Percentiles rank a stretch among this genome's conserved stretches.
Conservation (phyloP, 371 early-diverging fungal species). For the Mucor racemosus region DNA sequence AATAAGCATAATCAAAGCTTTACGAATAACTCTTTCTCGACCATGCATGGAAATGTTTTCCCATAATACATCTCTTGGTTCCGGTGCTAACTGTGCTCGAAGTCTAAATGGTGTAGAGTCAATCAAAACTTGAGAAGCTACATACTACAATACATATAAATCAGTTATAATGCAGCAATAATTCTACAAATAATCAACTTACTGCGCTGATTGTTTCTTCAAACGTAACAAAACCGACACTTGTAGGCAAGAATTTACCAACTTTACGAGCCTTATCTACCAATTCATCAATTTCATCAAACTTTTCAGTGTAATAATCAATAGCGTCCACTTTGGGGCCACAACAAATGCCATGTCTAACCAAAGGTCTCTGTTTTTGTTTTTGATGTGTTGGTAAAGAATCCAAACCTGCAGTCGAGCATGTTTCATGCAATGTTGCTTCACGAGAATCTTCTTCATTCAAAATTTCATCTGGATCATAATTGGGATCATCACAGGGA, state of each 20-base stretch:
- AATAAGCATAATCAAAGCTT: slow-evolving; percentile 48
- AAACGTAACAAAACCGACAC: slow-evolving; percentile 83
- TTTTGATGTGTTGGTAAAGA: slow-evolving; percentile 24
- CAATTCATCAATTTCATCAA: slow-evolving; percentile 63
- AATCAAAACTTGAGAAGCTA: slow-evolving; percentile 64
- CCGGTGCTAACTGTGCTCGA: slow-evolving; percentile 72
- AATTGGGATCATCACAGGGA: slow-evolving; percentile 45
- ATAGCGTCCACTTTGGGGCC: slow-evolving; percentile 74
- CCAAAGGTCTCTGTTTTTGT: slow-evolving; percentile 30
- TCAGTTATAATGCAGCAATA: no score
- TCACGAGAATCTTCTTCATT: slow-evolving; percentile 35
- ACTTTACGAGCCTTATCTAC: slow-evolving; percentile 62
- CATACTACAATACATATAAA: slow-evolving; percentile 36
- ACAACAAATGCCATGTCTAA: slow-evolving; percentile 34
- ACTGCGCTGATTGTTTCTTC: slow-evolving; percentile 70
- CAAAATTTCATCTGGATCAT: slow-evolving; percentile 46
- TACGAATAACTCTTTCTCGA: slow-evolving; percentile 52
- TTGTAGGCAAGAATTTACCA: slow-evolving; percentile 62
- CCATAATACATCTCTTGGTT: slow-evolving; percentile 81
- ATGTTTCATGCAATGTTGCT: slow-evolving; percentile 4
- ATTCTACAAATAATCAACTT: slow-evolving; percentile 14
- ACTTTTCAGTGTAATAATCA: slow-evolving; percentile 66
- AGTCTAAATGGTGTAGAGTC: slow-evolving; percentile 73
- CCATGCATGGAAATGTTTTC: slow-evolving; percentile 69
- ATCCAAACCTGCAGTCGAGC: not conserved